Conservation (phyloP, 169 alveolate species). For the Theileria sp. region DNA sequence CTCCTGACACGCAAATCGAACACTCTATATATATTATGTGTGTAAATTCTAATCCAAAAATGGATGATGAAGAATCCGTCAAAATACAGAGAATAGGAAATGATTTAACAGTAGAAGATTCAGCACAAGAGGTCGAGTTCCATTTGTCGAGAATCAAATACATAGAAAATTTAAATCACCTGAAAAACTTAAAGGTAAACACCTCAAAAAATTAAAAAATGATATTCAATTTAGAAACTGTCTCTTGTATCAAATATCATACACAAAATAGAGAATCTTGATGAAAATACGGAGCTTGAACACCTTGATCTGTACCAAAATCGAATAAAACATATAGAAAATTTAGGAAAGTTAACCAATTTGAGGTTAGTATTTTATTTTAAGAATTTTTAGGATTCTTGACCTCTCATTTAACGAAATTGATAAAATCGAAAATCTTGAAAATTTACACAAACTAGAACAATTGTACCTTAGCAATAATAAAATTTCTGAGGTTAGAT, state of each 20-base stretch:
- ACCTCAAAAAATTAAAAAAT: background rate
- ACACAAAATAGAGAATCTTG: constrained; percentile 76
- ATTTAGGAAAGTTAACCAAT: constrained; percentile 68
- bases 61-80: constrained; percentile 41
- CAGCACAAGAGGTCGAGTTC: constrained; percentile 38
- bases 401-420: constrained; percentile 79
- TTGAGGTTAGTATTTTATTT: constrained; percentile 64
- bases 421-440: constrained; percentile 70
- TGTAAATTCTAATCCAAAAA: constrained; percentile 17
- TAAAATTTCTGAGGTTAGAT: constrained; percentile 71
- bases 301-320: constrained; percentile 82
- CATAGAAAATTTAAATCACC: constrained; percentile 68
- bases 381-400: constrained; percentile 53
- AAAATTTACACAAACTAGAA: constrained; percentile 68
- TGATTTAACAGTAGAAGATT: constrained; percentile 29
- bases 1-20: background rate
- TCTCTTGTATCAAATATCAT: constrained; percentile 78
- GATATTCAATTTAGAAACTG: constrained; percentile 52
- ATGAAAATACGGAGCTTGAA: constrained; percentile 60
- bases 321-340: constrained; percentile 72
- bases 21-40: background rate
- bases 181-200: constrained; percentile 63
- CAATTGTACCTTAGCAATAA: constrained; percentile 82
- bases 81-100: constrained; percentile 48
- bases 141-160: constrained; percentile 63